phyloP scores from a whole-genome alignment of 2,329 filamentous ascomycete species.

The Elsinoe necatrix region DNA sequence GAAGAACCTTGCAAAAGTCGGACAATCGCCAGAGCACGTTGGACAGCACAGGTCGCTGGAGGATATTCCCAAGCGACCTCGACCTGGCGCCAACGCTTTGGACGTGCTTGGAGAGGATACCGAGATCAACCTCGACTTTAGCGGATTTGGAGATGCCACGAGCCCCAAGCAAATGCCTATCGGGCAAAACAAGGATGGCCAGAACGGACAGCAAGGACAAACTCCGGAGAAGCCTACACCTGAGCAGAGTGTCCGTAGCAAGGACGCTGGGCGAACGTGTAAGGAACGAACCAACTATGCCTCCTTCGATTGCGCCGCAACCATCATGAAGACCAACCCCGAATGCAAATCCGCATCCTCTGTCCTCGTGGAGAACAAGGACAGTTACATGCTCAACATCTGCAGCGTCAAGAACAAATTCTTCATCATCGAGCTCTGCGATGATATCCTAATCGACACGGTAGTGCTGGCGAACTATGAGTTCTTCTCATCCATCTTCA shows the following conservation, averaged over 20 bases:
- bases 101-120: constrained; percentile 78
- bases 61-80: constrained; percentile 40
- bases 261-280: constrained; percentile 93
- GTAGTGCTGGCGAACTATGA: constrained; percentile 97
- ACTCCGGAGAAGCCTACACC: constrained; percentile 1
- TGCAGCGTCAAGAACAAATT: constrained; percentile 85
- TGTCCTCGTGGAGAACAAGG: constrained; percentile 91
- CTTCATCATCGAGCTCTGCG: constrained; percentile 86
- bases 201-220: constrained; percentile 1
- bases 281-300: constrained; percentile 97
- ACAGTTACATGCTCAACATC: constrained; percentile 94
- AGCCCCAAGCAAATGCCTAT: not conserved
- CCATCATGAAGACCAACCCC: constrained; percentile 78
- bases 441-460: constrained; percentile 80
- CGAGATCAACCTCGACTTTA: constrained; percentile 71
- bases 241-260: constrained; percentile 53
- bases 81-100: constrained; percentile 55
- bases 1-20: constrained; percentile 77
- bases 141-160: constrained; percentile 46
- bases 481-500: constrained; percentile 96
- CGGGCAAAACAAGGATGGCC: constrained; percentile 11
- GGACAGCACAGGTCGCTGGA: constrained; percentile 47
- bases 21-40: constrained; percentile 64
- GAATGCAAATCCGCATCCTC: constrained; percentile 82
- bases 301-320: constrained; percentile 93